Base-by-base conservation (phyloP, 768 basidiomycete genomes). In the Guyanaporus albipodus region DNA sequence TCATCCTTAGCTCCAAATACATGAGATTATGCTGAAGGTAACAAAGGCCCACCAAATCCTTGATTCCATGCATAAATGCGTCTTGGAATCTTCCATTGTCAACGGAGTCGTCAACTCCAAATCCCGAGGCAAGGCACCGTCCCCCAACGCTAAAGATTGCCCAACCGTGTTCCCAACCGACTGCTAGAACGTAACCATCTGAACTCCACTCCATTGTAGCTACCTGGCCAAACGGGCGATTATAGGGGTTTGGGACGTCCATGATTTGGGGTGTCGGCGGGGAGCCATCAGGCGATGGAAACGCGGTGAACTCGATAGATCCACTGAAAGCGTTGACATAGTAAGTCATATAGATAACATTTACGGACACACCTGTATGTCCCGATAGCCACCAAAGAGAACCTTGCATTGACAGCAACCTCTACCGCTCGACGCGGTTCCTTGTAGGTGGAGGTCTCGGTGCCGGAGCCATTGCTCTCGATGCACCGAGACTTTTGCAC, bases 171-270 rank as follows among this genome's bases (percentile, higher is more conserved):
- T 82, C 76, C 87, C 91, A 96, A 0, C 91, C 95, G 2, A 92
- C 91, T 27, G 93, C 94, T 10, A 99, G 72, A 6, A 90, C 91
- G 67, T 93, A 93, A 3, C 95, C 95, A 66, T 99, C 96, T 1
- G 89, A 89, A 41, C 89, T 94, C 95, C 94, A 97, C 56, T 91
- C 82, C 64, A 95, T 73, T 10, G 79, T 64, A 48, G 66, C 77
- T 5, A 91, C 81, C 32, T 76, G 67, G 1, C 89, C 90, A 5
- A 73, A 78, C 8, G 75, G 72, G 36, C 71, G 72, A 51, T 73
- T 77, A 51, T 80, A 78, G 29, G 79, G 73, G 50, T 81, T 79
- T 5, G 84, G 82, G n/a, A 86, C 66, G 19, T 79, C 68, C 38
- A 91, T 67, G 17, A 67, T 69, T 59, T 87, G 80, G 2, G 85